A percentile compares a stretch with the other conserved stretches of the same genome.
Conservation (phyloP, 495 filamentous ascomycete species). For the Tuber borchii region DNA sequence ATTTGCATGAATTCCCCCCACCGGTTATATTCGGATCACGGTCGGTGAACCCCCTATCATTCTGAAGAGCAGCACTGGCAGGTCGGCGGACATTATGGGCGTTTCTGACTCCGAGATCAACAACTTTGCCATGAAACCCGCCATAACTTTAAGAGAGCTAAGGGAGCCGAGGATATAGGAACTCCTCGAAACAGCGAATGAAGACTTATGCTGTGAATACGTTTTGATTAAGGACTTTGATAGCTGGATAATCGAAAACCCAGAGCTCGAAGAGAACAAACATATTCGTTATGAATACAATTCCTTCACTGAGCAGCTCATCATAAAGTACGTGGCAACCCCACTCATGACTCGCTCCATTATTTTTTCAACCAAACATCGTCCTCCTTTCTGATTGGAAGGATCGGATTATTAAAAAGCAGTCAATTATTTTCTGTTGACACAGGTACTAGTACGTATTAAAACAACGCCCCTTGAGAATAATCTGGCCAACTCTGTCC, state of each 20-base stretch:
- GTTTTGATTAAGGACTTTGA: not conserved
- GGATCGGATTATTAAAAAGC: not conserved
- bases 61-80: no score
- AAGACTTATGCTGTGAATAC: not conserved
- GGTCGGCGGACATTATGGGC: no score
- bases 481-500: not conserved
- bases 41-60: no score
- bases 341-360: not conserved
- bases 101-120: no score
- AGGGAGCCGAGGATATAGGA: not conserved
- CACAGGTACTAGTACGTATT: not conserved
- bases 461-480: not conserved
- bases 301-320: not conserved
- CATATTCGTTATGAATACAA: not conserved
- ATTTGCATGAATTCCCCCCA: no score
- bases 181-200: not conserved
- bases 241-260: not conserved
- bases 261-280: not conserved
- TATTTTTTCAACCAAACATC: not conserved
- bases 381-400: not conserved
- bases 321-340: not conserved
- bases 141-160: not conserved
- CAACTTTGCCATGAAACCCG: not conserved
- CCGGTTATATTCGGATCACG: no score
- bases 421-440: not conserved